Evolutionary conservation across 2,329 filamentous ascomycete genomes (phyloP).

Genomic region (Penicillium sp.): DNA sequence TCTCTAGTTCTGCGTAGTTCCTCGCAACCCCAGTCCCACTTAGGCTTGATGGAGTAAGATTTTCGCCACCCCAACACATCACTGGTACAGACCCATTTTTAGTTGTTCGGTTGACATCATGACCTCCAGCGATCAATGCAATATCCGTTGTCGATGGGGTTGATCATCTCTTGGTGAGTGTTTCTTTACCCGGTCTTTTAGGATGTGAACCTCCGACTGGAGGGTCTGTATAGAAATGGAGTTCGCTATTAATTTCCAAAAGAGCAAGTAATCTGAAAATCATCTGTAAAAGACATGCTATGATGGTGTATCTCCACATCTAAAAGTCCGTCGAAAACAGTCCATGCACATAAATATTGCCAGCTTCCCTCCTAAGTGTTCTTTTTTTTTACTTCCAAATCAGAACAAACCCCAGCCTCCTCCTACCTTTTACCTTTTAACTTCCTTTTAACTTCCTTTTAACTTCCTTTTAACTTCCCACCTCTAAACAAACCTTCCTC

Average conservation of each 20-base stretch:
- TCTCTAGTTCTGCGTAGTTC: conserved; percentile 6
- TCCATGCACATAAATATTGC: neutral
- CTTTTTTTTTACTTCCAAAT: neutral
- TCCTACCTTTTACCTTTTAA: neutral
- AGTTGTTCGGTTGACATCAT: conserved; percentile 6
- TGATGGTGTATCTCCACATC: conserved; percentile 4
- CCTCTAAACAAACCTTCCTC: neutral
- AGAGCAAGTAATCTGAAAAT: neutral
- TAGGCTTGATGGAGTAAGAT: conserved; percentile 5
- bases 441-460: neutral
- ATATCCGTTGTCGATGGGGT: neutral
- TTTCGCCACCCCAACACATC: neutral
- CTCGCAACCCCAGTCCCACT: conserved; percentile 4
- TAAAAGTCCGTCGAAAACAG: neutral
- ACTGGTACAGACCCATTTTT: conserved; percentile 2
- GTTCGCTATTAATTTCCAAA: neutral
- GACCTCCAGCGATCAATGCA: neutral
- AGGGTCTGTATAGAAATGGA: neutral
- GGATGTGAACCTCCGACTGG: neutral
- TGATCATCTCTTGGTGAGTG: neutral
- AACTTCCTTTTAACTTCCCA: neutral
- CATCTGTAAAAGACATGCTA: neutral
- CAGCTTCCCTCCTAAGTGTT: neutral
- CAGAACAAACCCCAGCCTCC: neutral
- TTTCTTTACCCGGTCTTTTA: neutral